Percentiles rank a stretch among this genome's conserved stretches.
phyloP scores from a whole-genome alignment of 306 rosid species.

The Vigna hirtella region DNA sequence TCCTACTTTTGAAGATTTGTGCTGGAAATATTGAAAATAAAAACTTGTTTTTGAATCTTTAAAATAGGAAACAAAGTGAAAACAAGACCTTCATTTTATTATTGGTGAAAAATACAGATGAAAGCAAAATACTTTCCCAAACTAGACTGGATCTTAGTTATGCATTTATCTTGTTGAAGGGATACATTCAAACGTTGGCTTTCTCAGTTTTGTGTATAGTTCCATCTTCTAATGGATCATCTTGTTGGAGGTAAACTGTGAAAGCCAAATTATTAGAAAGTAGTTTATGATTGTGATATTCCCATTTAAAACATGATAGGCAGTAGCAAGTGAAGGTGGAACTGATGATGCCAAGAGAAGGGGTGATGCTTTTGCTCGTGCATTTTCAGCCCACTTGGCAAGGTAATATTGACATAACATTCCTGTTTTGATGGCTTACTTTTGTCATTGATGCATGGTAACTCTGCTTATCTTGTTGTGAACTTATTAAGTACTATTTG shows the following conservation, averaged over 20 bases:
- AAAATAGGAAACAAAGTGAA: constrained; percentile 6
- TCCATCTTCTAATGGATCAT: constrained; percentile 10
- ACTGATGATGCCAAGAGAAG: constrained; percentile 98
- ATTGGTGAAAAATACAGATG: background rate
- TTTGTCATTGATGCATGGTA: constrained; percentile 28
- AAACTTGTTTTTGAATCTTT: background rate
- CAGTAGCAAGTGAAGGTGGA: constrained; percentile 99
- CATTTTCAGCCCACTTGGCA: constrained; percentile 93
- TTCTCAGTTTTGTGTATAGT: constrained; percentile 29
- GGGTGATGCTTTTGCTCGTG: constrained; percentile 96
- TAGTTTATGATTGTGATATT: constrained; percentile 44
- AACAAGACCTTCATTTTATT: background rate
- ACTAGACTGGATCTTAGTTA: background rate
- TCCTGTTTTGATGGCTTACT: constrained; percentile 35
- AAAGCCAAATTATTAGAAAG: constrained; percentile 19
- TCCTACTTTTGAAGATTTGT: background rate
- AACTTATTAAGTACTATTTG: constrained; percentile 6
- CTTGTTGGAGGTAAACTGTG: constrained; percentile 35
- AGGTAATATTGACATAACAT: constrained; percentile 57
- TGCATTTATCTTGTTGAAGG: constrained; percentile 21
- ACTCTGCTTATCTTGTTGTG: constrained; percentile 15
- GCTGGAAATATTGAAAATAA: background rate
- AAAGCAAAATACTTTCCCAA: background rate
- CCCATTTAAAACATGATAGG: constrained; percentile 61
- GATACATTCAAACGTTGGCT: constrained; percentile 31